phyloP scores from a whole-genome alignment of 495 filamentous ascomycete genomes.

The Neurospora intermedia region DNA sequence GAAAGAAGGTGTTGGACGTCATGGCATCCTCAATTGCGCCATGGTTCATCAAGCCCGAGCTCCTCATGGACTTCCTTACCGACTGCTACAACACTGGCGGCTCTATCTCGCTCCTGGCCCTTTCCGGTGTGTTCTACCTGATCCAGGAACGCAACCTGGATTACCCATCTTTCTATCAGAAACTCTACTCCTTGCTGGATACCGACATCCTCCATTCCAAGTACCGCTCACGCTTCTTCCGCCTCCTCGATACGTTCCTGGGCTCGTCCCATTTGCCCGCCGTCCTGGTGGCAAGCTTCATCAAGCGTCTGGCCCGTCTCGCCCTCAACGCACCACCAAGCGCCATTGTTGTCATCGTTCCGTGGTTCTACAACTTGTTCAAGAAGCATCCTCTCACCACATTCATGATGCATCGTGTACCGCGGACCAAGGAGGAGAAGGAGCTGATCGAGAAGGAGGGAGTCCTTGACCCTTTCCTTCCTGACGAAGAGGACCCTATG shows the following conservation, averaged over 20 bases:
- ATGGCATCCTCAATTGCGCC: slow-evolving; percentile 71
- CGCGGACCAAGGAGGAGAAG: slow-evolving; percentile 44
- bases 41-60: slow-evolving; percentile 74
- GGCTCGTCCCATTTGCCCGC: slow-evolving; percentile 89
- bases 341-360: slow-evolving; percentile 78
- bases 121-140: slow-evolving; percentile 91
- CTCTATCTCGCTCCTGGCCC: slow-evolving; percentile 70
- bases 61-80: slow-evolving; percentile 95
- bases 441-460: slow-evolving; percentile 52
- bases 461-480: slow-evolving; percentile 69
- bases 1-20: slow-evolving; percentile 64
- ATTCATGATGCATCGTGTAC: slow-evolving; percentile 85
- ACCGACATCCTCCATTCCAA: slow-evolving; percentile 80
- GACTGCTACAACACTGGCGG: slow-evolving; percentile 84
- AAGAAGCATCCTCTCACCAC: slow-evolving; percentile 82
- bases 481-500: slow-evolving; percentile 68
- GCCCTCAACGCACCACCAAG: slow-evolving; percentile 75
- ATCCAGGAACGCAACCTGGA: slow-evolving; percentile 90
- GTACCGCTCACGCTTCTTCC: slow-evolving; percentile 87
- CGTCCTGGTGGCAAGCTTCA: slow-evolving; percentile 82
- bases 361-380: slow-evolving; percentile 91
- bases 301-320: slow-evolving; percentile 80
- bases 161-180: slow-evolving; percentile 88
- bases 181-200: slow-evolving; percentile 86
- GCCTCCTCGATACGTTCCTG: slow-evolving; percentile 84